Conservation (phyloP, 306 rosid genomes). For the Prunus davidiana region DNA sequence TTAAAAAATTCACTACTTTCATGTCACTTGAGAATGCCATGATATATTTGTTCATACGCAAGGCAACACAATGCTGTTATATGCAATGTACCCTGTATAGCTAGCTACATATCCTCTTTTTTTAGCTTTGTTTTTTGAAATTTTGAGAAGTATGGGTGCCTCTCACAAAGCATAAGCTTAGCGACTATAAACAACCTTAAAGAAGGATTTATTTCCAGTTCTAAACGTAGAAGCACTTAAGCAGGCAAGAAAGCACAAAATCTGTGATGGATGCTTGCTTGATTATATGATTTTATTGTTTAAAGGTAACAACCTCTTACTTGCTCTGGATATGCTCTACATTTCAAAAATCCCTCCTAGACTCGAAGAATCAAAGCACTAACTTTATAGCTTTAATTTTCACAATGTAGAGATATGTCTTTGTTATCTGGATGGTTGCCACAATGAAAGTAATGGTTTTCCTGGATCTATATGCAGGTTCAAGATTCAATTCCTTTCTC, state of each 20-base stretch:
- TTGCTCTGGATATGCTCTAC: background rate
- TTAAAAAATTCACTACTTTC: background rate
- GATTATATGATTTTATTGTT: background rate
- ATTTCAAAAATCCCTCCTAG: background rate
- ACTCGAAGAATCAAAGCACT: background rate
- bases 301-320: background rate
- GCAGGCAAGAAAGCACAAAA: background rate
- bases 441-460: constrained; percentile 18
- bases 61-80: background rate
- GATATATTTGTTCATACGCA: background rate
- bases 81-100: background rate
- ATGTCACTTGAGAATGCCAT: background rate
- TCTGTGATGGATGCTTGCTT: background rate
- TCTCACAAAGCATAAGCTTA: background rate
- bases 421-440: constrained; percentile 10
- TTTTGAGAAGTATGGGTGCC: background rate
- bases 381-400: background rate
- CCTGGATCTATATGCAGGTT: constrained; percentile 52
- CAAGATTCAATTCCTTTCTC: constrained; percentile 79
- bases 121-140: background rate
- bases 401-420: constrained; percentile 7
- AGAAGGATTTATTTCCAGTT: background rate
- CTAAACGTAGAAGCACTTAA: background rate
- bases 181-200: background rate
- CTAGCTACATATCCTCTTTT: background rate